Conservation (phyloP, 78 protist species). For the Monocercomonoides exilis region DNA sequence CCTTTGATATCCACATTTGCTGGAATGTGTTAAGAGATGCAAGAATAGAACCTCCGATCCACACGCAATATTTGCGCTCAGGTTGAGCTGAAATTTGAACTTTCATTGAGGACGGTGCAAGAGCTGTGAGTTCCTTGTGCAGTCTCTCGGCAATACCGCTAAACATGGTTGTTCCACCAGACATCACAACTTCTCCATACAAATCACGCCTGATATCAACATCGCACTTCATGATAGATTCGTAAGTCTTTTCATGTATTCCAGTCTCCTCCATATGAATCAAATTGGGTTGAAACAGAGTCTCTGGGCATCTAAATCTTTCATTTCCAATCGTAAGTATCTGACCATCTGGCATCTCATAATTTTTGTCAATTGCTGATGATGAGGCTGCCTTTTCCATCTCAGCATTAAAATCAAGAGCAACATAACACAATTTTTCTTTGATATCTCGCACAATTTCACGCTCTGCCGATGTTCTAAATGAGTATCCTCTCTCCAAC, state of each 20-base stretch:
- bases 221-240: not conserved
- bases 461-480: constrained; percentile 18
- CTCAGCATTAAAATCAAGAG: constrained; percentile 31
- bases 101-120: no score
- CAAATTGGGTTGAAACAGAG: constrained; percentile 41
- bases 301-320: constrained; percentile 38
- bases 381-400: not conserved
- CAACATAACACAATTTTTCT: constrained; percentile 46
- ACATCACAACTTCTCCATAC: not conserved
- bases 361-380: no score
- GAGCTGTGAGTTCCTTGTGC: not conserved
- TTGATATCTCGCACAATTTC: constrained; percentile 47
- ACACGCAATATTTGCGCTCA: not conserved
- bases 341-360: constrained; percentile 62
- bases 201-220: not conserved
- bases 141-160: constrained; percentile 23
- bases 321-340: constrained; percentile 26
- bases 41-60: constrained; percentile 22
- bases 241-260: constrained; percentile 52
- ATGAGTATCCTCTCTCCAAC: constrained; percentile 36
- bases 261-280: constrained; percentile 40
- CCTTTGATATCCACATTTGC: not conserved
- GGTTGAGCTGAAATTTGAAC: no score
- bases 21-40: constrained; percentile 17
- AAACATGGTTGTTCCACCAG: constrained; percentile 23